A percentile compares a stretch with the other conserved stretches of the same genome.
Conservation (phyloP, 441 rosid species). For the Gossypium gossypioides region DNA sequence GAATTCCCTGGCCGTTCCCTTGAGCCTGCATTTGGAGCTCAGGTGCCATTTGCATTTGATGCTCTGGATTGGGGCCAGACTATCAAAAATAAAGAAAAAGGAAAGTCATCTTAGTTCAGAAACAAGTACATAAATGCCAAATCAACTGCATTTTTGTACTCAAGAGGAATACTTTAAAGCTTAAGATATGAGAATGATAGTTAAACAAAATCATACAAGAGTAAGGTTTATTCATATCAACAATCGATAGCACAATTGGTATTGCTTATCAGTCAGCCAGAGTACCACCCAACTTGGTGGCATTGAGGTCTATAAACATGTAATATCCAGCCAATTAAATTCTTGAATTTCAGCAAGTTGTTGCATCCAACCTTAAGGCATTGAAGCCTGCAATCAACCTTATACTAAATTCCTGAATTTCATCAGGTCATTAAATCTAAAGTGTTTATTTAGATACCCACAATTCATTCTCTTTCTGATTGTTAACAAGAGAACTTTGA, state of each 20-base stretch:
- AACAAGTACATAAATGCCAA: not conserved
- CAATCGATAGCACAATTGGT: not conserved
- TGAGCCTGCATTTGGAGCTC: constrained; percentile 76
- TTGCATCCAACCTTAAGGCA: not conserved
- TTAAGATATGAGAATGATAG: not conserved
- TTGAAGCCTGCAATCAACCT: not conserved
- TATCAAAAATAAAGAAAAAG: constrained; percentile 14
- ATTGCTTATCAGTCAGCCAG: not conserved
- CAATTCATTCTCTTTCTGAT: not conserved
- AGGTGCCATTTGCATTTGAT: constrained; percentile 49
- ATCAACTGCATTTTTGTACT: not conserved
- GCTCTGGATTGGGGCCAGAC: constrained; percentile 51
- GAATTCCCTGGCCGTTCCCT: constrained; percentile 55
- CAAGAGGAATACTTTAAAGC: not conserved
- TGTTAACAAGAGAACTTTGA: not conserved
- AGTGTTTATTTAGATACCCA: not conserved
- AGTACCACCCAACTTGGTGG: not conserved
- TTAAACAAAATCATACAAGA: not conserved
- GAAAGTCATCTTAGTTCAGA: not conserved
- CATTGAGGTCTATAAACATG: not conserved
- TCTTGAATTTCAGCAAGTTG: not conserved
- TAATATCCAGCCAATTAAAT: not conserved
- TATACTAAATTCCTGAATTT: not conserved
- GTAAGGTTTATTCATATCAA: not conserved
- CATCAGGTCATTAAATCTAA: not conserved